phyloP scores from a whole-genome alignment of 768 basidiomycete species.

The Boletales sp. region DNA sequence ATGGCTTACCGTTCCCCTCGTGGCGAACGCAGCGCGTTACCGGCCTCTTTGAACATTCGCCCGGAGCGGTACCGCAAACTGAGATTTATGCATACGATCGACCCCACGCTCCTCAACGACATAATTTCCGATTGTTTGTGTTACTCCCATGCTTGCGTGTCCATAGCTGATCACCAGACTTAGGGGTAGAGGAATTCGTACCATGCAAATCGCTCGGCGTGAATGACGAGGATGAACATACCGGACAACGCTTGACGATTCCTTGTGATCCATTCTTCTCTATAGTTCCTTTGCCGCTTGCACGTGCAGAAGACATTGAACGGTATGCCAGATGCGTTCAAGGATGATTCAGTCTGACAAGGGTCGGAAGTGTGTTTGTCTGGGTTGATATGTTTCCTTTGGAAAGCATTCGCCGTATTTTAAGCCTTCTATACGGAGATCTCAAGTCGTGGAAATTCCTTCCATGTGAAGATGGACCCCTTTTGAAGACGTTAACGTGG shows the following conservation, averaged over 20 bases:
- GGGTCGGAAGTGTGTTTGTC: constrained; percentile 35
- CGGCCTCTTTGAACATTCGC: constrained; percentile 33
- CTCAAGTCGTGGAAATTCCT: constrained; percentile 30
- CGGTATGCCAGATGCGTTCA: constrained; percentile 31
- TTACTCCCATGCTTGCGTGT: background rate
- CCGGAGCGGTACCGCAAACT: constrained; percentile 51
- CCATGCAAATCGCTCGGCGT: constrained; percentile 34
- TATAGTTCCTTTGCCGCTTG: constrained; percentile 32
- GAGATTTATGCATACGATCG: constrained; percentile 42
- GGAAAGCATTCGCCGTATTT: constrained; percentile 43
- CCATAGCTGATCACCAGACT: constrained; percentile 5
- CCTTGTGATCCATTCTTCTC: constrained; percentile 40
- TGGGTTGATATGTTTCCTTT: constrained; percentile 54
- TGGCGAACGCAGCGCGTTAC: constrained; percentile 22
- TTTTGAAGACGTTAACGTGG: constrained; percentile 30
- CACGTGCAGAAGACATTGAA: constrained; percentile 39
- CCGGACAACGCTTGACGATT: constrained; percentile 41
- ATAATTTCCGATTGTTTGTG: constrained; percentile 38
- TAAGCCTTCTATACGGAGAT: constrained; percentile 31
- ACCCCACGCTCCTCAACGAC: constrained; percentile 28
- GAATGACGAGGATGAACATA: constrained; percentile 36
- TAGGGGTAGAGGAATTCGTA: constrained; percentile 40
- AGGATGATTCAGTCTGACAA: constrained; percentile 1
- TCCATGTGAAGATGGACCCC: constrained; percentile 16
- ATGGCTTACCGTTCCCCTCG: constrained; percentile 36